Percentiles rank a stretch among this genome's conserved stretches.
Evolutionary conservation across 208 protist genomes (phyloP).

Genomic region (Herpetomonas tarakana): DNA sequence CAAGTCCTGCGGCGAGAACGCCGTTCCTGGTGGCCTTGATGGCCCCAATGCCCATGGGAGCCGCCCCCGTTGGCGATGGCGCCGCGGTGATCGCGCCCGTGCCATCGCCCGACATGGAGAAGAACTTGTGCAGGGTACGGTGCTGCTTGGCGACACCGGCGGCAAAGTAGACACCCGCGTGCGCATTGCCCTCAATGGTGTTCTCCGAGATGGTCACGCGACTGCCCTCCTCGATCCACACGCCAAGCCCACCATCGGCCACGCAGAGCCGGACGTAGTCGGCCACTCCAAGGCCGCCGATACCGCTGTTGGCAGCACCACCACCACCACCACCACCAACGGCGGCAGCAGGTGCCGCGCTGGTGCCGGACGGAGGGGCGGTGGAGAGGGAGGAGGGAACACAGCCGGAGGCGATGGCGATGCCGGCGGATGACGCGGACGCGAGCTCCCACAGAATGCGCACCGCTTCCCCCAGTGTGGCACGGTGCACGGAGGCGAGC

Average conservation of each 20-base stretch:
- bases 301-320: neutral
- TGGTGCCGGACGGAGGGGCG: neutral
- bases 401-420: constrained; percentile 46
- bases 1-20: neutral
- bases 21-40: neutral
- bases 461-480: constrained; percentile 42
- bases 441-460: constrained; percentile 54
- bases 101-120: constrained; percentile 11
- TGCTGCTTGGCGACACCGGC: constrained; percentile 57
- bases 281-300: constrained; percentile 35
- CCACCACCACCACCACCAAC: too few relatives aligned
- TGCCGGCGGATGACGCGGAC: constrained; percentile 39
- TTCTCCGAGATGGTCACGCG: constrained; percentile 47
- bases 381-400: constrained; percentile 21
- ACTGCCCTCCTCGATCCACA: constrained; percentile 68
- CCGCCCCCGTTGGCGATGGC: neutral
- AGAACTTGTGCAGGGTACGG: constrained; percentile 25
- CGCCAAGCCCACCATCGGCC: constrained; percentile 75
- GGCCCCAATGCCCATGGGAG: neutral
- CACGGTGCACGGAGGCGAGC: constrained; percentile 39
- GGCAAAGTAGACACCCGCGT: constrained; percentile 61
- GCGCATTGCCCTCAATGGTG: constrained; percentile 42
- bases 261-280: constrained; percentile 52
- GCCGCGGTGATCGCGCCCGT: neutral
- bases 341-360: too few relatives aligned